phyloP scores from a whole-genome alignment of 495 filamentous ascomycete genomes.

The Endocarpon pusillum region DNA sequence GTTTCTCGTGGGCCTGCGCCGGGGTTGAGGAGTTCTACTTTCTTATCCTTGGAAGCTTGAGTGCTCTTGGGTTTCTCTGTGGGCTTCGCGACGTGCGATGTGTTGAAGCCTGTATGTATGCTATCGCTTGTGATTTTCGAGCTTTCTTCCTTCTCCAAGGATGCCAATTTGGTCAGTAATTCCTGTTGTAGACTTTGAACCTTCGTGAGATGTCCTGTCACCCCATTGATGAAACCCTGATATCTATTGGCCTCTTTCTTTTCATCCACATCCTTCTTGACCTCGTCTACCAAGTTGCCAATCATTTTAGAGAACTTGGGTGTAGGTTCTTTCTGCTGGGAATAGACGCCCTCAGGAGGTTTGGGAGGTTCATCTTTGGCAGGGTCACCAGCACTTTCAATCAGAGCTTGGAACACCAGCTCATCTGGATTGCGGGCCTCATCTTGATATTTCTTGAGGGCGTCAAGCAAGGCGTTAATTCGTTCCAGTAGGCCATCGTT shows the following conservation, averaged over 20 bases:
- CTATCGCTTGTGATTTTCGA: conserved; percentile 87
- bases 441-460: conserved; percentile 49
- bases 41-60: conserved; percentile 17
- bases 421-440: conserved; percentile 61
- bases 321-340: conserved; percentile 50
- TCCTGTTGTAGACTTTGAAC: conserved; percentile 63
- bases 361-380: conserved; percentile 54
- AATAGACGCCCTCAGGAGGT: conserved; percentile 64
- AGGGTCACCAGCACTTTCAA: conserved; percentile 56
- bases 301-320: conserved; percentile 94
- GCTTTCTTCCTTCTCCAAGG: conserved; percentile 73
- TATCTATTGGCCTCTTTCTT: conserved; percentile 44
- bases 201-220: conserved; percentile 57
- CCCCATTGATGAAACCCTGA: conserved; percentile 54
- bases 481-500: conserved; percentile 78
- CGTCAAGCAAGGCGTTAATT: conserved; percentile 57
- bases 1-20: conserved; percentile 17
- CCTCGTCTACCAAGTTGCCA: conserved; percentile 76
- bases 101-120: conserved; percentile 85
- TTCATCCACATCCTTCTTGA: conserved; percentile 75
- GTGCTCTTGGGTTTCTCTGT: conserved; percentile 25
- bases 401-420: conserved; percentile 69
- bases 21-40: conserved; percentile 71
- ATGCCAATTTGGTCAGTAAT: conserved; percentile 49
- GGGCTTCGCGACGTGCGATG: conserved; percentile 55